A percentile compares a stretch with the other conserved stretches of the same genome.
Conservation (phyloP, 140 eudicot genomes). For the Cichorium intybus region DNA sequence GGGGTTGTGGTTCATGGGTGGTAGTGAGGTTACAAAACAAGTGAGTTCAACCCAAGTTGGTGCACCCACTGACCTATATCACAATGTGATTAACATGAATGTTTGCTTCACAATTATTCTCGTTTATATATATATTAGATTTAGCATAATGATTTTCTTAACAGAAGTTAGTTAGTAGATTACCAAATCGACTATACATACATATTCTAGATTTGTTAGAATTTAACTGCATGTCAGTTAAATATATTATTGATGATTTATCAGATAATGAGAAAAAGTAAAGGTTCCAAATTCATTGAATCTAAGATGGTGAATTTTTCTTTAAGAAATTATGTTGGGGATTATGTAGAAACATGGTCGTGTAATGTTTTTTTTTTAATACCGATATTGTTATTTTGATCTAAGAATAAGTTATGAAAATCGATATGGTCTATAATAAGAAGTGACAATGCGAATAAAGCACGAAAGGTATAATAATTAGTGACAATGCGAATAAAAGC, state of each 20-base stretch:
- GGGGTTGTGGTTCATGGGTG: conserved; percentile 56
- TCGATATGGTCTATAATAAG: not conserved
- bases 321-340: too few relatives aligned
- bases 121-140: conserved; percentile 1
- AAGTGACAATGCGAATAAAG: not conserved
- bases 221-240: not conserved
- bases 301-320: too few relatives aligned
- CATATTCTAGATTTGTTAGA: not conserved
- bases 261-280: too few relatives aligned
- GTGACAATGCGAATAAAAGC: not conserved
- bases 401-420: not conserved
- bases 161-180: conserved; percentile 13
- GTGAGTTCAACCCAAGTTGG: conserved; percentile 69
- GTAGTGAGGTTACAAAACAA: conserved; percentile 34
- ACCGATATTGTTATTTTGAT: not conserved
- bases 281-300: not conserved
- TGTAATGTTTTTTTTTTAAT: too few relatives aligned
- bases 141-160: conserved; percentile 23
- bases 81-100: conserved; percentile 26
- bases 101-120: conserved; percentile 43
- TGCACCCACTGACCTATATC: conserved; percentile 66
- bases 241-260: too few relatives aligned
- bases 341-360: too few relatives aligned
- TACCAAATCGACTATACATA: conserved; percentile 1
- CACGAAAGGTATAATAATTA: not conserved